phyloP scores from a whole-genome alignment of 352 stramenopile species.

The Phytophthora sansomeana region DNA sequence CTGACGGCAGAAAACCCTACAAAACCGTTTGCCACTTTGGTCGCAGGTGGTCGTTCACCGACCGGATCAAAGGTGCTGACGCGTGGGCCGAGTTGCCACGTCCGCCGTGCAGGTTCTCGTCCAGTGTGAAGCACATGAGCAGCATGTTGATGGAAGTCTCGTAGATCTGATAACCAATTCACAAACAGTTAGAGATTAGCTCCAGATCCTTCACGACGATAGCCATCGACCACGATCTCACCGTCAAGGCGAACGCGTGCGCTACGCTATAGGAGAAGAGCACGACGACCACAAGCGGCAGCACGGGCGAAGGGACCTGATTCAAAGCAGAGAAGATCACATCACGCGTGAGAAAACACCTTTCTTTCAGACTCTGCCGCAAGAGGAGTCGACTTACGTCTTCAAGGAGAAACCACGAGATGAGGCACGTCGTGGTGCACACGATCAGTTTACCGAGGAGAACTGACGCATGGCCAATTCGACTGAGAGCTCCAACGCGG shows the following conservation, averaged over 20 bases:
- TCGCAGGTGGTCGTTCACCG: constrained; percentile 83
- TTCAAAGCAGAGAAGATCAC: constrained; percentile 3
- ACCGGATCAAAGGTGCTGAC: constrained; percentile 69
- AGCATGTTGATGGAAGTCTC: constrained; percentile 89
- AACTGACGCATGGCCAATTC: constrained; percentile 73
- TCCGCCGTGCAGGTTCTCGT: constrained; percentile 85
- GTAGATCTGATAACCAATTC: constrained; percentile 61
- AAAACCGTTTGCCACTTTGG: constrained; percentile 86
- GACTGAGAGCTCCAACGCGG: constrained; percentile 67
- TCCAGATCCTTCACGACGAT: neutral
- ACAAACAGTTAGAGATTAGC: constrained; percentile 1
- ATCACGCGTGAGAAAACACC: constrained; percentile 1
- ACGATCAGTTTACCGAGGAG: constrained; percentile 83
- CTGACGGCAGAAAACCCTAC: constrained; percentile 31
- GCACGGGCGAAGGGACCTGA: constrained; percentile 63
- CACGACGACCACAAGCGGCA: constrained; percentile 70
- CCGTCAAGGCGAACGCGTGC: constrained; percentile 85
- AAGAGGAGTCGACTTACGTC: constrained; percentile 45
- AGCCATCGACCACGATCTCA: constrained; percentile 26
- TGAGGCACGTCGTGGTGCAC: constrained; percentile 70
- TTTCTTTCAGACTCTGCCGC: neutral
- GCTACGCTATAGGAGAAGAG: constrained; percentile 84
- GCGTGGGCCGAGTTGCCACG: constrained; percentile 74
- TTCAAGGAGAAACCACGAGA: constrained; percentile 77
- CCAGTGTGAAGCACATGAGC: constrained; percentile 86